Percentiles rank a stretch among this genome's conserved stretches.
These are phyloP conservation scores for Chalaropsis ovoidea DNA, from an alignment of 2,329 filamentous ascomycete genomes.

Conservation along the genomic window DNA sequence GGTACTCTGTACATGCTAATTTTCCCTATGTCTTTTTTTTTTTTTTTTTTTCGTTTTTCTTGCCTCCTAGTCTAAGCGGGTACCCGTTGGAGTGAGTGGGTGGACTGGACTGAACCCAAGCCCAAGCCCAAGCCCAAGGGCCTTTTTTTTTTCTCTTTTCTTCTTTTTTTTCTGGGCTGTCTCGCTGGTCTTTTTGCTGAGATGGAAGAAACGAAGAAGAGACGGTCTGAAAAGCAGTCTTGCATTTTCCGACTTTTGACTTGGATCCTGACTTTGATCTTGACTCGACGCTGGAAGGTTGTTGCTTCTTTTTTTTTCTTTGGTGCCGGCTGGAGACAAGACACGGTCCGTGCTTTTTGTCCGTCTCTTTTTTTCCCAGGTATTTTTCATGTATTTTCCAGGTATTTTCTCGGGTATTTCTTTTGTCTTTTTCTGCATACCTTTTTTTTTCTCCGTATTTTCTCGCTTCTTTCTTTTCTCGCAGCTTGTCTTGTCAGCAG, in stretches of 20 bases:
- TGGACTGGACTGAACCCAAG: too few species aligned
- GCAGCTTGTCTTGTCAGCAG: too few species aligned
- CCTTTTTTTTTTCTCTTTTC: background rate
- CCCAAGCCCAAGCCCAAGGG: too few species aligned
- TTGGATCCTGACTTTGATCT: background rate
- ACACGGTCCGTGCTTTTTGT: constrained; percentile 4
- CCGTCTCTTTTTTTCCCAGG: background rate
- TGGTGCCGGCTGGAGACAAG: constrained; percentile 1
- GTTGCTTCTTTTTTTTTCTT: background rate
- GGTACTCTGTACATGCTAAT: constrained; percentile 13
- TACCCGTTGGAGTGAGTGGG: too few species aligned
- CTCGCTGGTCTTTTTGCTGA: too few species aligned
- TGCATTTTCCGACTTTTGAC: background rate
- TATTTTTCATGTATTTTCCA: background rate
- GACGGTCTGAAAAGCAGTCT: too few species aligned
- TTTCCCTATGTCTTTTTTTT: background rate
- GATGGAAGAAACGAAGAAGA: too few species aligned
- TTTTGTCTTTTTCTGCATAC: too few species aligned
- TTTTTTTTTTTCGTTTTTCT: background rate
- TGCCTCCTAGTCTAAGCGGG: background rate
- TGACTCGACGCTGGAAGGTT: background rate
- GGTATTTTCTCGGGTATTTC: too few species aligned
- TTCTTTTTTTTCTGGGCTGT: background rate
- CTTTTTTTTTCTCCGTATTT: too few species aligned
- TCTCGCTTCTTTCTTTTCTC: too few species aligned